Evolutionary conservation across 331 rosid species (phyloP), one percentile per base, ranked within the genome.

Genomic region (Rhamnella rubrinervis): DNA sequence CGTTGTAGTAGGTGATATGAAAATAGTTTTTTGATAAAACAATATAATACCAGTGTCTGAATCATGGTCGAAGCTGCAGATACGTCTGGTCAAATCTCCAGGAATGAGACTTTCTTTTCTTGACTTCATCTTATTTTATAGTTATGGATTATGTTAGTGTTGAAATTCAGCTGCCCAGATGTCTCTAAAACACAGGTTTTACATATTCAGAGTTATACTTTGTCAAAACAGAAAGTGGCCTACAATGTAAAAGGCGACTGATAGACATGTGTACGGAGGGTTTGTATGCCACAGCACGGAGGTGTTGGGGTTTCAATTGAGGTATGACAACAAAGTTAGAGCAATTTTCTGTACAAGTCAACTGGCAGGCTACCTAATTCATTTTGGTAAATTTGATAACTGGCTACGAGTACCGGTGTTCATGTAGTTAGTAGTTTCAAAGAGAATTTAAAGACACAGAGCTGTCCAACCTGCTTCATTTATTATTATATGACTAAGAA

Each of bases 281-380:
- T 15, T 10, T 41, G 2, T 41, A 8, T 41, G 49, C 49, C 10
- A 41, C 2, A 41, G 7, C 49, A 41, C 49, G 49, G 10, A 41
- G 12, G 9, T 8, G 49, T 41, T 41, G 49, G 12, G 11, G 49
- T 44, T 44, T 44, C 12, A 40, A 31, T 31, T 31, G 35, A 31
- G 4, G 35, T 31, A 31, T 2, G 15, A 3, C 1, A 49, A 47
- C 15, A 15, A 12, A 18, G 3, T 18, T 6, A 49, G 0, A 14
- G 55, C 55, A 49, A 49, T 18, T 12, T 3, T 18, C 41, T 4
- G 10, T 6, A 0, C 4, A 59, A 81, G 90, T 85, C 83, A 26
- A 53, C 68, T 62, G 81, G 84, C 76, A 28, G 80, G 46, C 79
- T 50, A 80, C 93, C 93, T 71, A 83, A 89, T 77, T 40, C 79